Evolutionary conservation across 768 basidiomycete species (phyloP).

Genomic region (Boletus fagicola): DNA sequence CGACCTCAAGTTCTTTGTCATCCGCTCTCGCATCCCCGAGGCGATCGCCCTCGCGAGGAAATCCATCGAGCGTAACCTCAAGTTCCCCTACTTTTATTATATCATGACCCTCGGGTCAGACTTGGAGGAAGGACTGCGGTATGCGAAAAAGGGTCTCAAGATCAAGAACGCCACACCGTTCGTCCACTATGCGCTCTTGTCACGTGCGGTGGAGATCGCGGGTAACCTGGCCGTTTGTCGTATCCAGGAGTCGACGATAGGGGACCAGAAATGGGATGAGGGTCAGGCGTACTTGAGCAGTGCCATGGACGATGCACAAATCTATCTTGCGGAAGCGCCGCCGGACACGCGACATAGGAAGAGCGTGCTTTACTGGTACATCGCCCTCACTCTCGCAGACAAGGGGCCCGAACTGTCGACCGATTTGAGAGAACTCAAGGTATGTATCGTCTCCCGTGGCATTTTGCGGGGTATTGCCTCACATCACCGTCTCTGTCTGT

Average conservation of each 20-base stretch:
- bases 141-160: constrained; percentile 65
- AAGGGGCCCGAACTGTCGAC: constrained; percentile 48
- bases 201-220: constrained; percentile 62
- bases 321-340: constrained; percentile 53
- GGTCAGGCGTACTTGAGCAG: constrained; percentile 60
- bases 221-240: constrained; percentile 52
- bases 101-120: constrained; percentile 52
- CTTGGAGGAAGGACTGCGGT: constrained; percentile 50
- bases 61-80: constrained; percentile 52
- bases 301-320: constrained; percentile 58
- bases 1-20: constrained; percentile 58
- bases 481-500: neutral
- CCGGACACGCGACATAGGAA: constrained; percentile 63
- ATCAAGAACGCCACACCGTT: constrained; percentile 54
- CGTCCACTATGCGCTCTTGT: constrained; percentile 53
- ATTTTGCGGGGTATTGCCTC: neutral
- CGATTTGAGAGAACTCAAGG: constrained; percentile 52
- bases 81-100: constrained; percentile 64
- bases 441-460: constrained; percentile 19
- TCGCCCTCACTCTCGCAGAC: constrained; percentile 51
- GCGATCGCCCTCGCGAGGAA: constrained; percentile 48
- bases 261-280: constrained; percentile 51
- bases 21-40: constrained; percentile 46
- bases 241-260: constrained; percentile 43
- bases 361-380: constrained; percentile 58